Base-by-base conservation (phyloP, 192 early-diverging fungal species). In the Linnemannia hyalina region DNA sequence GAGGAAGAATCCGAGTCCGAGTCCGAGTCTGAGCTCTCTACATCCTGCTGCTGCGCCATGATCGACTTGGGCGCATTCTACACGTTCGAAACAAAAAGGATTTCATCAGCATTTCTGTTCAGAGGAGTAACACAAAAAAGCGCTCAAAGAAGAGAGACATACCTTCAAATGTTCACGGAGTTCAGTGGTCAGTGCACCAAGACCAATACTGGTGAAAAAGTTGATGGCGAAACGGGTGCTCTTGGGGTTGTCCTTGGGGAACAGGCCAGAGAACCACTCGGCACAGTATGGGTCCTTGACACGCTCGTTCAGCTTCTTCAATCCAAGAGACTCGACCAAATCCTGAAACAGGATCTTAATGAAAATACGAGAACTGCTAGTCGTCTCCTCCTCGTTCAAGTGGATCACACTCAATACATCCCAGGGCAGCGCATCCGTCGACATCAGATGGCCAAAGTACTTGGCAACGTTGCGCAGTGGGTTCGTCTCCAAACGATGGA, bases 191-290 rank as follows among this genome's bases (percentile, higher is more conserved):
- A 99, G 84, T 3, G 93, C 95, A 81, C 98, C 98, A 40, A 99
- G 86, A 26, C 95, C 96, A 85, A 99, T 98, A 82, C 93, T 95
- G 0, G 97, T 98, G 80, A 97, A 99, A 87, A 97, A 99, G 85
- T 99, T 99, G 92, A 99, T 99, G 16, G 98, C 97, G 88, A 99
- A 99, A 57, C 97, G 94, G 18, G 95, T 97, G 73, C 96, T 92
- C 73, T 93, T 93, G 60, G 97, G 96, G 81, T 95, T 95, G 81
- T 97, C 95, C 69, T 91, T 97, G 18, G 97, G 98, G 84, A 99
- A 99, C 83, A 99, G 87, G 40, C 97, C 98, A 22, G 91, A 89
- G 79, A 97, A 94, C 20, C 94, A 96, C 38, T 96, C 95, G 9
- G 92, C 82, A 82, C 96, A 90, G 23, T 76, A 81, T 4, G 93